Percentiles rank a stretch among this genome's conserved stretches.
Conservation (phyloP, 1,139 yeast species). For the Candida gigantensis region DNA sequence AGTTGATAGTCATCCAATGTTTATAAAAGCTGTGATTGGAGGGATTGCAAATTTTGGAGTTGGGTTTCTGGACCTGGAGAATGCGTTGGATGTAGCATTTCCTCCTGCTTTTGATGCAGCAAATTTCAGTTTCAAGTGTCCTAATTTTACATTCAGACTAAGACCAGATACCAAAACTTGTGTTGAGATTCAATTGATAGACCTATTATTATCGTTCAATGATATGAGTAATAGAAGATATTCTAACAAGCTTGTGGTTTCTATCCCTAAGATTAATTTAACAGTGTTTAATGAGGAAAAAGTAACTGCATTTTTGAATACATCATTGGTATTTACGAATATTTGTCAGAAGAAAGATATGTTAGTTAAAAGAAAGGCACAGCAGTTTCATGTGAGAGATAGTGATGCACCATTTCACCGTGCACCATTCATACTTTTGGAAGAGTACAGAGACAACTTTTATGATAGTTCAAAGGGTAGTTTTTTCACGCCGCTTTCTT, state of each 20-base stretch:
- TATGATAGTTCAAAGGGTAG: slow-evolving; percentile 53
- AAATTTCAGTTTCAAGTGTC: slow-evolving; percentile 52
- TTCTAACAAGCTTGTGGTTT: slow-evolving; percentile 53
- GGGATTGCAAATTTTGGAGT: slow-evolving; percentile 53
- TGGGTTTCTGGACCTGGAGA: slow-evolving; percentile 74
- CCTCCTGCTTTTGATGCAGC: slow-evolving; percentile 71
- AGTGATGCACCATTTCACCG: slow-evolving; percentile 88
- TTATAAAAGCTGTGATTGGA: slow-evolving; percentile 47
- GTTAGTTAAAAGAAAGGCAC: slow-evolving; percentile 47
- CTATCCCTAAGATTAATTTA: slow-evolving; percentile 47
- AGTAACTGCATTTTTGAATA: slow-evolving; percentile 38
- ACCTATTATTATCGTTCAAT: slow-evolving; percentile 51
- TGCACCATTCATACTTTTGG: slow-evolving; percentile 65
- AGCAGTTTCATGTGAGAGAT: slow-evolving; percentile 62
- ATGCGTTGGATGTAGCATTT: slow-evolving; percentile 58
- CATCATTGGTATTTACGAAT: slow-evolving; percentile 60
- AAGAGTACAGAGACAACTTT: slow-evolving; percentile 42
- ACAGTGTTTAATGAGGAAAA: slow-evolving; percentile 26
- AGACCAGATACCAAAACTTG: slow-evolving; percentile 18
- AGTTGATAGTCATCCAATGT: slow-evolving; percentile 53
- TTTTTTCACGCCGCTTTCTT: slow-evolving; percentile 60
- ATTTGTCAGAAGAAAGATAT: slow-evolving; percentile 59
- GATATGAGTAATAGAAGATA: slow-evolving; percentile 74
- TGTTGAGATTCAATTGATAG: slow-evolving; percentile 29
- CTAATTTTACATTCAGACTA: slow-evolving; percentile 28